Conservation (phyloP, 352 stramenopile species). For the Phytophthora quininea region DNA sequence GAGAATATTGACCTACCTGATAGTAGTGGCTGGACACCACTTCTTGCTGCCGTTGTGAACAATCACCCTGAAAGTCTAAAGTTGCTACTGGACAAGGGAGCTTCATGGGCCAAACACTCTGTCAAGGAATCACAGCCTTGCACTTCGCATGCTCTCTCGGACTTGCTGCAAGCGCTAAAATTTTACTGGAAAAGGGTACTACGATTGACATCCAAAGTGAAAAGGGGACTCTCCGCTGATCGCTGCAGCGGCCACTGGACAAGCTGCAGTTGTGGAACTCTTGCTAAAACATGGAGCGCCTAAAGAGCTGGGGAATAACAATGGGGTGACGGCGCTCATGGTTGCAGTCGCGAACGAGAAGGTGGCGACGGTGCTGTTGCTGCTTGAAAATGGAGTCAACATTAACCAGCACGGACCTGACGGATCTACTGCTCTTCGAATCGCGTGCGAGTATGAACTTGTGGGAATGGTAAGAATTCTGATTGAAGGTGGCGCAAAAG, state of each 20-base stretch:
- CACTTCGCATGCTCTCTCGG: background rate
- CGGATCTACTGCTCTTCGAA: conserved; percentile 1
- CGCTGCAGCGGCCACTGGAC: background rate
- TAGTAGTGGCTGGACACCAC: background rate
- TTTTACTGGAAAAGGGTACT: conserved; percentile 8
- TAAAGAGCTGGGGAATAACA: background rate
- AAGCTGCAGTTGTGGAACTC: conserved; percentile 1
- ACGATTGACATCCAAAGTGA: background rate
- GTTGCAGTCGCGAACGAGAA: background rate
- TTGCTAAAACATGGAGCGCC: conserved; percentile 7
- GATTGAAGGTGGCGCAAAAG: background rate
- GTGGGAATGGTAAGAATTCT: background rate
- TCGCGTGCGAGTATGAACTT: background rate
- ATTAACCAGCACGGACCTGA: background rate
- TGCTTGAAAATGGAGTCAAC: background rate
- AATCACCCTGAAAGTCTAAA: background rate
- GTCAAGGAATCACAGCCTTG: background rate
- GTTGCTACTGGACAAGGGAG: background rate
- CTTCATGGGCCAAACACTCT: background rate
- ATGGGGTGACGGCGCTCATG: background rate
- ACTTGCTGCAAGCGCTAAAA: background rate
- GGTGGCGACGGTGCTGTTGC: background rate
- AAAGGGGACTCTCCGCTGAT: conserved; percentile 1
- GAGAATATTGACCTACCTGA: background rate
- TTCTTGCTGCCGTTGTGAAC: background rate